Evolutionary conservation across 345 rosid genomes (phyloP), one percentile per base, ranked within the genome.

Genomic region (Fremontodendron californicum): DNA sequence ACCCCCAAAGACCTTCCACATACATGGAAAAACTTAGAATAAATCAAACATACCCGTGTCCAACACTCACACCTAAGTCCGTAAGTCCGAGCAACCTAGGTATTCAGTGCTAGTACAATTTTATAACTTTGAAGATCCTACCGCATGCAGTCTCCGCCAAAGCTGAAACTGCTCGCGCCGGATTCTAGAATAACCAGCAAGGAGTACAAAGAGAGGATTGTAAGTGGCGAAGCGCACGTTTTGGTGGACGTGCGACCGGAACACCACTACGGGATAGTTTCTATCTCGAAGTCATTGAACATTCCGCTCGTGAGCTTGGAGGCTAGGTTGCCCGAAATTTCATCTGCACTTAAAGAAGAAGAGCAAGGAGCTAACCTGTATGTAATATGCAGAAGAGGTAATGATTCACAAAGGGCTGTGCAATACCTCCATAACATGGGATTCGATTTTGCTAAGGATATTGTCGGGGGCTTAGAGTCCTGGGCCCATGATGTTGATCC

Each of bases 371-470:
- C 83, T 15, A 81, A 78, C 76, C 57, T 95, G 6, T 95, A 88
- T 23, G 90, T 92, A 29, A 83, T 88, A 13, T 95, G 99, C 69
- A 90, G 98, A 83, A 92, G 98, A 33, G 98, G 99, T 71, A 95
- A 95, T 12, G 94, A 93, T 81, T 95, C 98, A 43, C 99, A 95
- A 84, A 91, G 93, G 76, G 99, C 98, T 16, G 98, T 95, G 60
- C 82, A 93, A 48, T 76, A 78, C 70, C 88, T 93, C 66, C 92
- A 85, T 46, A 86, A 84, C 16, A 71, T 75, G 45, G 99, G 99
- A 64, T 86, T 90, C 49, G 16, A 63, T 71, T 82, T 88, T 10
- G 98, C 94, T 15, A 92, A 77, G 79, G 98, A 93, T 78, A 89
- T 96, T 57, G 68, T 88, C 11, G 99, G 99, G 45, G 99, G 99